Conservation (phyloP, 129 eudicot genomes). For the Centrapalus pauciflorus region DNA sequence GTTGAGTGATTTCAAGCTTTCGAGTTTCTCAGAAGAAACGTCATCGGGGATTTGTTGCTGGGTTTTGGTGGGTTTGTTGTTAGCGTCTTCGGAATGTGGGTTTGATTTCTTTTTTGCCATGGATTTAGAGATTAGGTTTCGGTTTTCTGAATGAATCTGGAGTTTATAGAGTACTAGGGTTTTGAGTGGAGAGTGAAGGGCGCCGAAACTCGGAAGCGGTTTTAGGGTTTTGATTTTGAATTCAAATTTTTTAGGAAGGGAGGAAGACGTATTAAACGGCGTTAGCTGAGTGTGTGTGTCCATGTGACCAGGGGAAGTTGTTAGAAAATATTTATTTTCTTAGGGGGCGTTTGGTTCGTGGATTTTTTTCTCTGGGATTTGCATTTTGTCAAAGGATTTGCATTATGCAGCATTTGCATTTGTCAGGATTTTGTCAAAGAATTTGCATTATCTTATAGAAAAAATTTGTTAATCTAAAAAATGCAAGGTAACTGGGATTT, state of each 20-base stretch:
- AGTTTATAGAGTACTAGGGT: slow-evolving; percentile 25
- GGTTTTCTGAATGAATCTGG: slow-evolving; percentile 20
- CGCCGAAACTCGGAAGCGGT: slow-evolving; percentile 6
- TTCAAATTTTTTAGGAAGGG: slow-evolving; percentile 28
- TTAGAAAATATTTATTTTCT: too few species aligned
- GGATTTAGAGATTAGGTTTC: slow-evolving; percentile 43
- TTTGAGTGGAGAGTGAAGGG: background rate
- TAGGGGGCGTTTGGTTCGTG: too few species aligned
- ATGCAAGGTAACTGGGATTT: too few species aligned
- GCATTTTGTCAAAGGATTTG: too few species aligned
- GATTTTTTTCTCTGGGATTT: too few species aligned
- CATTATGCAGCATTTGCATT: too few species aligned
- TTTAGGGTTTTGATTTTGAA: slow-evolving; percentile 39
- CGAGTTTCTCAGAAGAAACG: slow-evolving; percentile 43
- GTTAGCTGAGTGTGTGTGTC: background rate
- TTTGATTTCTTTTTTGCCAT: slow-evolving; percentile 81
- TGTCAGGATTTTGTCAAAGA: too few species aligned
- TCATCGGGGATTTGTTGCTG: slow-evolving; percentile 20
- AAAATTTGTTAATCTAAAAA: too few species aligned
- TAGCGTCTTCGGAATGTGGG: slow-evolving; percentile 31
- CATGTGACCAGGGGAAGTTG: slow-evolving; percentile 6
- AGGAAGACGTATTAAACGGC: slow-evolving; percentile 18
- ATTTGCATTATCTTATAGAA: too few species aligned
- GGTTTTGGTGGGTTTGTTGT: slow-evolving; percentile 5
- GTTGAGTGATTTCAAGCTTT: slow-evolving; percentile 61